These are phyloP conservation scores for Elsinoe necatrix DNA, from an alignment of 2,329 filamentous ascomycete species.

Conservation along the genomic window DNA sequence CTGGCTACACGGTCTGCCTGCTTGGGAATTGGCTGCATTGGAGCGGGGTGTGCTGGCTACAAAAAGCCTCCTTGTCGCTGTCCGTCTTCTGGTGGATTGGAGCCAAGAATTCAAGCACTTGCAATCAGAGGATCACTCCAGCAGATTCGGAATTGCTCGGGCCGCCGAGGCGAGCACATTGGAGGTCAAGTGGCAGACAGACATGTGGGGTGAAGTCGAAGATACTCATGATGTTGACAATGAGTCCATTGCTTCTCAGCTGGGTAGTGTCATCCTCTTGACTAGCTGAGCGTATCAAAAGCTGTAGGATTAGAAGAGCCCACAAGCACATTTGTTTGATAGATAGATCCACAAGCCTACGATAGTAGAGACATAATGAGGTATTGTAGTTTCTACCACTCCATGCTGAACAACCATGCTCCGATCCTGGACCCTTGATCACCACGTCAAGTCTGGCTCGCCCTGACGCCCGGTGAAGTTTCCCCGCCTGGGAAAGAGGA, in stretches of 20 bases:
- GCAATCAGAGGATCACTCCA: conserved; percentile 32
- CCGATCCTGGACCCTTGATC: background rate
- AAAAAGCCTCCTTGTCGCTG: conserved; percentile 75
- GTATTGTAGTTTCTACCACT: too few relatives aligned
- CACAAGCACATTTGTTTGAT: too few relatives aligned
- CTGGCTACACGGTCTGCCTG: conserved; percentile 64
- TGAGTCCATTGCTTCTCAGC: conserved; percentile 78
- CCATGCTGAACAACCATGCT: background rate
- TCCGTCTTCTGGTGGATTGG: conserved; percentile 77
- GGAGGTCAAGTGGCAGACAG: conserved; percentile 85
- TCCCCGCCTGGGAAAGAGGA: background rate
- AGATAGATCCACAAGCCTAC: too few relatives aligned
- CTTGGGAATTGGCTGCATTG: conserved; percentile 77
- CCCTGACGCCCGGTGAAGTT: conserved; percentile 9
- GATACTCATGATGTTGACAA: conserved; percentile 95
- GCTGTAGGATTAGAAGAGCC: too few relatives aligned
- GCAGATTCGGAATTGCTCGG: conserved; percentile 69
- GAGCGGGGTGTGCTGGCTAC: conserved; percentile 76
- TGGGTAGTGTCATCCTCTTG: conserved; percentile 77
- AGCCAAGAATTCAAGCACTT: conserved; percentile 59
- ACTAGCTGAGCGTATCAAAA: conserved; percentile 19
- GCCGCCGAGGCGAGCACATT: conserved; percentile 68
- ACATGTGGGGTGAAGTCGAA: conserved; percentile 92
- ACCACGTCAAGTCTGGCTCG: background rate
- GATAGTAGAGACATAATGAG: too few relatives aligned